These are phyloP conservation scores for Exidia glandulosa DNA, from an alignment of 768 basidiomycete species.

Conservation along the genomic window DNA sequence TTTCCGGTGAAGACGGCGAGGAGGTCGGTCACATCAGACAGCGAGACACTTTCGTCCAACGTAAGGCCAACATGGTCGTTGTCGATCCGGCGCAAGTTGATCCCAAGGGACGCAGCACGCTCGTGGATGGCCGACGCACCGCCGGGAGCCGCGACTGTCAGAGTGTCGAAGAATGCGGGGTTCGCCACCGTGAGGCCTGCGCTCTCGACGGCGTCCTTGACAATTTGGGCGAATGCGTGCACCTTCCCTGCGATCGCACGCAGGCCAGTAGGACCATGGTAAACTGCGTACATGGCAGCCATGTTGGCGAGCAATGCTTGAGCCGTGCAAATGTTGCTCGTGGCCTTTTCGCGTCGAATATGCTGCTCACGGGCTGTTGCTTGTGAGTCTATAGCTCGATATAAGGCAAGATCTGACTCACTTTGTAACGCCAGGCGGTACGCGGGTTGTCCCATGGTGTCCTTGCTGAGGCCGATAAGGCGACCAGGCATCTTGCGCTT, in stretches of 20 bases:
- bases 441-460: slow-evolving; percentile 72
- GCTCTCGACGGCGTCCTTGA: slow-evolving; percentile 52
- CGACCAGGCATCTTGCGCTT: slow-evolving; percentile 99
- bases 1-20: slow-evolving; percentile 63
- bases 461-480: slow-evolving; percentile 82
- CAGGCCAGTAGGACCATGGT: slow-evolving; percentile 86
- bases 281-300: slow-evolving; percentile 98
- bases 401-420: slow-evolving; percentile 27
- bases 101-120: slow-evolving; percentile 46
- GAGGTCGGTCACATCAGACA: slow-evolving; percentile 62
- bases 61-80: slow-evolving; percentile 72
- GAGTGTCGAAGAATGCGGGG: slow-evolving; percentile 76
- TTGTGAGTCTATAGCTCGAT: background rate
- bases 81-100: slow-evolving; percentile 79
- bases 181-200: slow-evolving; percentile 70
- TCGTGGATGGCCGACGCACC: slow-evolving; percentile 56
- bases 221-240: slow-evolving; percentile 74
- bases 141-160: slow-evolving; percentile 55
- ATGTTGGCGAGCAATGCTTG: slow-evolving; percentile 98
- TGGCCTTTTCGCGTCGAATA: slow-evolving; percentile 95
- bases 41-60: slow-evolving; percentile 80
- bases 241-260: slow-evolving; percentile 79
- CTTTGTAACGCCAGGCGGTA: slow-evolving; percentile 93
- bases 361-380: slow-evolving; percentile 86
- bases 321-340: slow-evolving; percentile 96